Evolutionary conservation across 495 filamentous ascomycete species (phyloP), one percentile per base, ranked within the genome.

Genomic region (Sordaria brevicollis): DNA sequence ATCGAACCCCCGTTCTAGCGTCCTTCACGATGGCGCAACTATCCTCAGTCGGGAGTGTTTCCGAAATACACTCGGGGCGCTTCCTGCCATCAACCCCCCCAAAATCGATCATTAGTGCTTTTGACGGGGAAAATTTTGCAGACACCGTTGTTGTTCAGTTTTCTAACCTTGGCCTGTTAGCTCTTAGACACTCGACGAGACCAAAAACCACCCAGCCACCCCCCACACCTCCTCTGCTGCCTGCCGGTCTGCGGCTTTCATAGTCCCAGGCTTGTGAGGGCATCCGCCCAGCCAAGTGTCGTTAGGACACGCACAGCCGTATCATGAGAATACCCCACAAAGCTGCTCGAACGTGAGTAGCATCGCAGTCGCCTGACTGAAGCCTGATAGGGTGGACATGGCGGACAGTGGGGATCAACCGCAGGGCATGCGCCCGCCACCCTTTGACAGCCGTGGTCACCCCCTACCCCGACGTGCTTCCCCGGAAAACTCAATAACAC

Each of bases 401-500:
- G 69, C 70, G 49, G 69, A 71, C 35, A 57, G 49, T 34, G 68
- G 35, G 33, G 49, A 57, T 35, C 35, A 54, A 41, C 37, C 68
- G 0, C 65, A 75, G 25, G 77, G 74, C 69, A 71, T 68, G 29
- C 73, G 75, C 73, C 76, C 75, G 36, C 73, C 70, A 71, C 72
- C 77, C 11, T 54, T 41, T 35, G 69, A 76, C 54, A 31, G 49
- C 49, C 74, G 70, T 17, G 77, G 78, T 5, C 80, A 80, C 67
- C 79, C 74, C 5, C 75, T 81, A 34, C 81, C 81, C 31, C 75
- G 81, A 69, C 74, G 81, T 71, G 74, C 77, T 5, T 71, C 78
- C 31, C 76, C 81, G 10, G 79, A 80, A 8, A 77, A 76, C 29
- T 84, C 82, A 35, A 76, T 81, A 5, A 82, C 82, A 2, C 67